Evolutionary conservation across 1,284 basidiomycete genomes (phyloP).

Genomic region (Irpex sp.): DNA sequence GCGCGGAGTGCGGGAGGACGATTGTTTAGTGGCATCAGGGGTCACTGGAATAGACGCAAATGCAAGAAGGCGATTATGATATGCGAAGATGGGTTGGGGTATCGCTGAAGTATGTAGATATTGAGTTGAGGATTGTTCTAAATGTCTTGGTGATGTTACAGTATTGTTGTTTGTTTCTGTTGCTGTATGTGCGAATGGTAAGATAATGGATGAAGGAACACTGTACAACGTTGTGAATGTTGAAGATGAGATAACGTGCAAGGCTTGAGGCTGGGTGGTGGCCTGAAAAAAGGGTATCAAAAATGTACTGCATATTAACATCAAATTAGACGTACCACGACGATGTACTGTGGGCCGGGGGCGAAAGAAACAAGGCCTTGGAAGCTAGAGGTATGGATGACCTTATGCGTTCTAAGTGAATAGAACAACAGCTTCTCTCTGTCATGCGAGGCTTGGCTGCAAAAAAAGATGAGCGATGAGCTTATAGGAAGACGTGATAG

Average conservation of each 20-base stretch:
- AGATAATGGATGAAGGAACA: conserved; percentile 44
- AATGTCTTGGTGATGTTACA: conserved; percentile 36
- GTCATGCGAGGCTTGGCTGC: conserved; percentile 17
- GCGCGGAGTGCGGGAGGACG: conserved; percentile 15
- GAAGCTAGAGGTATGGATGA: conserved; percentile 48
- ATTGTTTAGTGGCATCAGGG: conserved; percentile 5
- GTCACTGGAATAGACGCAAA: conserved; percentile 44
- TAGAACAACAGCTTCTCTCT: conserved; percentile 42
- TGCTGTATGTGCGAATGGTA: conserved; percentile 31
- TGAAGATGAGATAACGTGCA: conserved; percentile 54
- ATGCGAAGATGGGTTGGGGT: conserved; percentile 50
- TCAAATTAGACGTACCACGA: conserved; percentile 47
- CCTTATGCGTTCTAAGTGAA: conserved; percentile 53
- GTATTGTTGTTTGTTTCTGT: conserved; percentile 17
- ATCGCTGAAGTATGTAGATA: conserved; percentile 12
- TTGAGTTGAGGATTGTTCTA: conserved; percentile 20
- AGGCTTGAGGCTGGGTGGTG: conserved; percentile 48
- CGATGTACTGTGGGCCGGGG: conserved; percentile 47
- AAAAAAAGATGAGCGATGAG: conserved; percentile 2
- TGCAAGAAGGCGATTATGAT: conserved; percentile 61
- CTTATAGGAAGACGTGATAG: not conserved
- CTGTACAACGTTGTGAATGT: conserved; percentile 50
- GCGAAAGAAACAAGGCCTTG: conserved; percentile 44
- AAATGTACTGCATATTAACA: not conserved
- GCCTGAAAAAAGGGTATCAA: conserved; percentile 35